Evolutionary conservation across 2,329 filamentous ascomycete species (phyloP), one percentile per base, ranked within the genome.

Genomic region (Aureobasidium sp.): DNA sequence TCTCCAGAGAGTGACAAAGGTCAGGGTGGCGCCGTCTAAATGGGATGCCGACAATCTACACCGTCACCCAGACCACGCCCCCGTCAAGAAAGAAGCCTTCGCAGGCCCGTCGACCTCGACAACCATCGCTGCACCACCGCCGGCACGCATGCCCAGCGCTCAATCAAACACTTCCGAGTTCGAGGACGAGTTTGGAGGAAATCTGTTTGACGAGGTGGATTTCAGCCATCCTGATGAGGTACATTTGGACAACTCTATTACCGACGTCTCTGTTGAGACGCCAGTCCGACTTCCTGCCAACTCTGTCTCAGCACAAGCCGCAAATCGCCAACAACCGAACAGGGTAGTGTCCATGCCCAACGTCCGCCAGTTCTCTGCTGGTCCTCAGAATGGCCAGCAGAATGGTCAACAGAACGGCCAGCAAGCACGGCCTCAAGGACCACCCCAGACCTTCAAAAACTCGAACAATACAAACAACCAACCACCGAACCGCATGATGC

Each of bases 41-140:
- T 96, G 91, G 75, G 85, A 93, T 66, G 84, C 88, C 63, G 81
- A 82, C n/a, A 86, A 86, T 42, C 79, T 97, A 38, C 87, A 96
- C 74, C 84, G 93, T 40, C 92, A 96, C 73, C 76, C 84, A 1
- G 89, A 92, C 69, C 95, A 82, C 70, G 81, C 75, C 17, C 79
- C 79, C 5, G 70, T 80, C 25, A 87, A 86, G 71, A 84, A 81
- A 69, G 81, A 85, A 61, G 70, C 74, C 2, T 47, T 64, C 53
- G 59, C 64, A 6, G 63, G 65, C 60, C 53, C 51, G 13, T 50
- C 61, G 25, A 61, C 66, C 15, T 62, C 38, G 4, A 53, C 49
- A 19, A 19, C 49, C 17, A 62, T n/a, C 45, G 62, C 23, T 50
- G 21, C 38, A 58, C 47, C 62, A 57, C 19, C 57, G 40, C 66